These are phyloP conservation scores for Globisporangium camurandrum DNA, from an alignment of 352 stramenopile genomes.

Conservation along the genomic window DNA sequence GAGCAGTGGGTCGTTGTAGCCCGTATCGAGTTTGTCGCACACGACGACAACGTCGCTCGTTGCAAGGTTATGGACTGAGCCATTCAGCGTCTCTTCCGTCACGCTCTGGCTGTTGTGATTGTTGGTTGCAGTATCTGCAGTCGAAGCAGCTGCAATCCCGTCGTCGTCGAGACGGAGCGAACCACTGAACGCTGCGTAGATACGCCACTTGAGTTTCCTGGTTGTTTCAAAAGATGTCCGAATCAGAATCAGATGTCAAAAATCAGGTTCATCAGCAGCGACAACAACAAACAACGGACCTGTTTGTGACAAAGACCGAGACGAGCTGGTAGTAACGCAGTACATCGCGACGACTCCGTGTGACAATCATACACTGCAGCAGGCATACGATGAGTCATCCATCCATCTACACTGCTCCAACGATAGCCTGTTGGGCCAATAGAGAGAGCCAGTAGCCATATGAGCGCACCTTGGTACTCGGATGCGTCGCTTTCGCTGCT, in stretches of 20 bases:
- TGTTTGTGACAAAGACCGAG: conserved; percentile 45
- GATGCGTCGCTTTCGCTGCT: conserved; percentile 13
- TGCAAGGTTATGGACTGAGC: conserved; percentile 30
- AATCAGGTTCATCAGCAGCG: neutral
- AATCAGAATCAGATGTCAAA: neutral
- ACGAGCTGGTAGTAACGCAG: conserved; percentile 69
- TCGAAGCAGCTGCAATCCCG: no score
- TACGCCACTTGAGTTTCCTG: conserved; percentile 44
- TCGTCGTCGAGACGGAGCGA: conserved; percentile 17
- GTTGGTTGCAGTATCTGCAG: no score
- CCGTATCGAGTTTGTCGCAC: conserved; percentile 83
- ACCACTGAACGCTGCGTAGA: conserved; percentile 69
- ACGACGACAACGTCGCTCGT: conserved; percentile 75
- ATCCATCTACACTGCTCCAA: neutral
- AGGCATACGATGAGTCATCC: conserved; percentile 11
- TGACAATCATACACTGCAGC: conserved; percentile 72
- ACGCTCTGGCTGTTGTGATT: conserved; percentile 17
- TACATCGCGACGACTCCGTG: conserved; percentile 68
- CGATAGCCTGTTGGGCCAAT: conserved; percentile 8
- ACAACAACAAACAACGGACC: conserved; percentile 12
- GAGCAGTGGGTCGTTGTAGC: conserved; percentile 73
- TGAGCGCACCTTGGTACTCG: conserved; percentile 23
- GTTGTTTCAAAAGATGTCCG: neutral
- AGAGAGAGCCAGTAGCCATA: neutral
- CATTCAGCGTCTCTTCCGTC: conserved; percentile 66